A percentile compares a stretch with the other conserved stretches of the same genome.
Conservation (phyloP, 768 basidiomycete genomes). For the Macrolepiota albuminosa region DNA sequence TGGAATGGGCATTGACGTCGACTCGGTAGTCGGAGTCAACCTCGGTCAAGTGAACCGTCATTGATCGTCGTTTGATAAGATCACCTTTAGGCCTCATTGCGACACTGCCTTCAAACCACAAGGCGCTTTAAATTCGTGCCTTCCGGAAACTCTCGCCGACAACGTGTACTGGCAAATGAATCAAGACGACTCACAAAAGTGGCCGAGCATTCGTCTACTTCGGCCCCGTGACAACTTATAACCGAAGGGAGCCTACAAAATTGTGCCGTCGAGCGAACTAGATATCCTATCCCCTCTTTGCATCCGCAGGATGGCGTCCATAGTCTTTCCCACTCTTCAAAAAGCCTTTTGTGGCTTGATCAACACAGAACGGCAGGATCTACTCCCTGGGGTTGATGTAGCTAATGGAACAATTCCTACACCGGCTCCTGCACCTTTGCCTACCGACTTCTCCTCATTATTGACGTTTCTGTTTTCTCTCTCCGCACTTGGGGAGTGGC, state of each 20-base stretch:
- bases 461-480: slow-evolving; percentile 28
- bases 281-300: background rate
- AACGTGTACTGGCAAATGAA: slow-evolving; percentile 1
- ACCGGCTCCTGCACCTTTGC: background rate
- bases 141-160: background rate
- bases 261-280: no score
- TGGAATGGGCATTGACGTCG: slow-evolving; percentile 51
- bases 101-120: background rate
- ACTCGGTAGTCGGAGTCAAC: no score
- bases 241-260: background rate
- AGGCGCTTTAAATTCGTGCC: background rate
- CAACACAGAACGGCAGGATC: background rate
- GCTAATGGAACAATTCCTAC: background rate
- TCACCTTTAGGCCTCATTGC: background rate
- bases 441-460: slow-evolving; percentile 13
- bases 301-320: slow-evolving; percentile 6
- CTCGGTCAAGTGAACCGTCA: background rate
- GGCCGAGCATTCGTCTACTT: no score
- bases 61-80: background rate
- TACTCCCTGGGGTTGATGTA: slow-evolving; percentile 8
- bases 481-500: slow-evolving; percentile 46
- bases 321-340: slow-evolving; percentile 16
- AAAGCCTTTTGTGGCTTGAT: slow-evolving; percentile 34
- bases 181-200: background rate
- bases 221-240: background rate